Evolutionary conservation across 345 rosid species (phyloP).

Genomic region (Arabidopsis suecica): DNA sequence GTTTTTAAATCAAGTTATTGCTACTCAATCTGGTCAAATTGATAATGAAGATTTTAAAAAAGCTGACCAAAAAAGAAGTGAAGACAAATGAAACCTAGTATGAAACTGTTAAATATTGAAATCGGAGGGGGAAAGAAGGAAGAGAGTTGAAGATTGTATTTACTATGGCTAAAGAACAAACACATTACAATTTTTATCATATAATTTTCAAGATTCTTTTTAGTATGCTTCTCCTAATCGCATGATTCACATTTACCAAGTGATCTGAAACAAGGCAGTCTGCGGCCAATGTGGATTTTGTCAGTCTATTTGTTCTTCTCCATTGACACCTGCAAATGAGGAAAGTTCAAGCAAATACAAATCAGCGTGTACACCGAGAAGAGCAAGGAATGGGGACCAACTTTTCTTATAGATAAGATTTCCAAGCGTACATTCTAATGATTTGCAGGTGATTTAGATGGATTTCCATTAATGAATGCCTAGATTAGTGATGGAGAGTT

Average conservation of each 20-base stretch:
- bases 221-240: slow-evolving; percentile 21
- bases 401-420: background rate
- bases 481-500: background rate
- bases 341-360: slow-evolving; percentile 1
- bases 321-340: slow-evolving; percentile 29
- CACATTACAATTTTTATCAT: slow-evolving; percentile 22
- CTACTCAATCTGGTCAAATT: background rate
- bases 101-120: slow-evolving; percentile 19
- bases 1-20: background rate
- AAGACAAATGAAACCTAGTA: background rate
- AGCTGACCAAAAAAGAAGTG: background rate
- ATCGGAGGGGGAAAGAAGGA: background rate
- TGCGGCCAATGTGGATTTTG: background rate
- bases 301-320: slow-evolving; percentile 26
- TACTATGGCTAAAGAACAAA: slow-evolving; percentile 29
- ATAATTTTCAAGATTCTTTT: background rate
- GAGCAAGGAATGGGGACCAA: background rate
- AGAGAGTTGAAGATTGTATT: slow-evolving; percentile 28
- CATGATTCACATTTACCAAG: slow-evolving; percentile 22
- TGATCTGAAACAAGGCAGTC: slow-evolving; percentile 21
- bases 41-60: background rate
- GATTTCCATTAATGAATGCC: slow-evolving; percentile 5
- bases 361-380: background rate
- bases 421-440: background rate
- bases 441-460: slow-evolving; percentile 14